Percentiles rank a stretch among this genome's conserved stretches.
Conservation (phyloP, 2,329 filamentous ascomycete genomes). For the Clarireedia paspali region DNA sequence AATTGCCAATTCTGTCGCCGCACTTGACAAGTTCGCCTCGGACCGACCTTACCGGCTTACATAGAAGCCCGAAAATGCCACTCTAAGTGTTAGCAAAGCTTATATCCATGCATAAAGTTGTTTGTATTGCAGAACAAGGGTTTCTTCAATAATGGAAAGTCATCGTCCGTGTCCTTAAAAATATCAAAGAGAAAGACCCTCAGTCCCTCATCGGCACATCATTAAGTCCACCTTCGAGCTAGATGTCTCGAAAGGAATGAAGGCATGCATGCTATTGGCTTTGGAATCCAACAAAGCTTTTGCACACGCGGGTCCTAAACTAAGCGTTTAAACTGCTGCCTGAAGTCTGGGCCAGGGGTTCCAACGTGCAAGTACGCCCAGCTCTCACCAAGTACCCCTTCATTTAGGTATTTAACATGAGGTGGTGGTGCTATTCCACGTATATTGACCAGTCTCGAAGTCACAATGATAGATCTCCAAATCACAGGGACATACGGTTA, state of each 20-base stretch:
- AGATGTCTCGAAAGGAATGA: not conserved
- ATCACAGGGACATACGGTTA: conserved; percentile 6
- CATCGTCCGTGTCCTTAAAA: not conserved
- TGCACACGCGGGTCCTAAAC: not conserved
- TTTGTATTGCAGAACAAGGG: conserved; percentile 1
- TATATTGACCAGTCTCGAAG: conserved; percentile 6
- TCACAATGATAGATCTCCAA: not conserved
- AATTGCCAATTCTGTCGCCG: not conserved
- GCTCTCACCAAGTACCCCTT: conserved; percentile 4
- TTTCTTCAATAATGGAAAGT: conserved; percentile 1
- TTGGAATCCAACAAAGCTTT: not conserved
- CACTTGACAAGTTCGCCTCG: not conserved
- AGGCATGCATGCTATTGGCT: not conserved
- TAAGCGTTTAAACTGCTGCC: conserved; percentile 9
- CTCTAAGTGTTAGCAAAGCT: not conserved
- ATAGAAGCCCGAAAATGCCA: not conserved
- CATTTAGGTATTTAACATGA: not conserved
- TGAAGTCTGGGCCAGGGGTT: conserved; percentile 7
- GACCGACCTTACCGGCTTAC: conserved; percentile 5
- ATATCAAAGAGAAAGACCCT: not conserved
- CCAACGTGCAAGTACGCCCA: conserved; percentile 3
- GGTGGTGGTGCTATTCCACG: not conserved
- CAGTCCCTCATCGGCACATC: not conserved
- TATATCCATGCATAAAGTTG: not conserved
- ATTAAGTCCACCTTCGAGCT: not conserved